Evolutionary conservation across 495 filamentous ascomycete genomes (phyloP).

Genomic region (Aspergillus cristatus): DNA sequence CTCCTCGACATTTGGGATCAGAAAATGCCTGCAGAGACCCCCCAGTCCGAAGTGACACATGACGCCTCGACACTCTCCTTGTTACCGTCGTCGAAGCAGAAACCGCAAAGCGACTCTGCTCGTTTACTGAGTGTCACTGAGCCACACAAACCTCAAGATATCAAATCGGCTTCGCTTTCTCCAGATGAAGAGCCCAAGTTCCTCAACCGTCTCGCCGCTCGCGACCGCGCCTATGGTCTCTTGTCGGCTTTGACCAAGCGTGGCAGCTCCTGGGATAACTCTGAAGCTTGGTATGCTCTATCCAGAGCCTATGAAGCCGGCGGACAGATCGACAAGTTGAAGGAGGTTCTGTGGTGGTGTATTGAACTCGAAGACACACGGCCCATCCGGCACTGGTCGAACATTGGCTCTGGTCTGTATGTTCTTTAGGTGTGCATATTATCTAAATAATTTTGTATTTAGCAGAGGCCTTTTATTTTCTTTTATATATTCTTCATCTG

Average conservation of each 20-base stretch:
- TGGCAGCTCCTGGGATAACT: slow-evolving; percentile 82
- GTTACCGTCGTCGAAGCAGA: slow-evolving; percentile 7
- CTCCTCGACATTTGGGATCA: slow-evolving; percentile 78
- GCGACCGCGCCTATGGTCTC: slow-evolving; percentile 78
- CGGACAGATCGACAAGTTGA: slow-evolving; percentile 74
- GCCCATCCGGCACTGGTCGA: slow-evolving; percentile 41
- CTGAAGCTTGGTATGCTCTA: slow-evolving; percentile 89
- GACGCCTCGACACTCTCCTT: slow-evolving; percentile 20
- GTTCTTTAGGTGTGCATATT: slow-evolving; percentile 29
- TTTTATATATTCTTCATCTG: slow-evolving; percentile 7
- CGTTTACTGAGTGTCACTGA: slow-evolving; percentile 2
- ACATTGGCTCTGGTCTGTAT: slow-evolving; percentile 38
- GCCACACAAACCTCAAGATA: slow-evolving; percentile 2
- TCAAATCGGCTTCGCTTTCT: slow-evolving; percentile 5
- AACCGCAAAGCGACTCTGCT: background rate
- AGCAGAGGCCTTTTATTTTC: slow-evolving; percentile 23
- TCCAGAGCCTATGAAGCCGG: slow-evolving; percentile 78
- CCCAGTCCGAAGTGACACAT: slow-evolving; percentile 22
- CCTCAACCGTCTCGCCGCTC: slow-evolving; percentile 68
- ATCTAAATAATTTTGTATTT: slow-evolving; percentile 3
- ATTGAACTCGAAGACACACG: slow-evolving; percentile 51
- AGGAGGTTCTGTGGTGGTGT: slow-evolving; percentile 63
- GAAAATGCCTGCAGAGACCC: slow-evolving; percentile 38
- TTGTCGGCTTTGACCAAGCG: slow-evolving; percentile 73
- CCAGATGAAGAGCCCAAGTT: slow-evolving; percentile 45